A percentile compares a stretch with the other conserved stretches of the same genome.
Conservation (phyloP, 2,329 filamentous ascomycete genomes). For the Penicillium crustosum region DNA sequence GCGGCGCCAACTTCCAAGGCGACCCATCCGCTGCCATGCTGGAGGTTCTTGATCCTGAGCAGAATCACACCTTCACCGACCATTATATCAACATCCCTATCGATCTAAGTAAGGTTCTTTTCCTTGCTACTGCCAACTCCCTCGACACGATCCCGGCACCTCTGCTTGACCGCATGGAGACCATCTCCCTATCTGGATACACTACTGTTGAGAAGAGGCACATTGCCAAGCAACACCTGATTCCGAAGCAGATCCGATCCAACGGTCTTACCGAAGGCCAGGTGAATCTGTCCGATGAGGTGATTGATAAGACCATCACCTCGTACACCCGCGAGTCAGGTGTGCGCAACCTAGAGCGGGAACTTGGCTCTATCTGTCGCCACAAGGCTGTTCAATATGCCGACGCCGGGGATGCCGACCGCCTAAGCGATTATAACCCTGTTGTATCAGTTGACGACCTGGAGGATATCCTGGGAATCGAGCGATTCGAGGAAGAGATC, state of each 20-base stretch:
- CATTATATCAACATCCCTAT: constrained; percentile 96
- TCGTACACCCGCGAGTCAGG: constrained; percentile 95
- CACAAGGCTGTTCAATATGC: constrained; percentile 94
- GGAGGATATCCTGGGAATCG: constrained; percentile 86
- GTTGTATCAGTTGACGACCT: constrained; percentile 75
- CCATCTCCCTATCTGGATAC: constrained; percentile 88
- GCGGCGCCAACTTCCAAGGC: constrained; percentile 85
- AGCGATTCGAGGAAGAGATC: constrained; percentile 93
- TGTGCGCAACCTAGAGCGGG: constrained; percentile 92
- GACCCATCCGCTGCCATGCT: constrained; percentile 97
- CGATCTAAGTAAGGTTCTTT: constrained; percentile 92
- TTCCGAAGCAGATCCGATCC: constrained; percentile 89
- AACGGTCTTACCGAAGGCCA: constrained; percentile 80
- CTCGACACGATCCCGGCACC: constrained; percentile 94
- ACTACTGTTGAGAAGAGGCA: constrained; percentile 96
- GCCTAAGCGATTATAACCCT: constrained; percentile 69
- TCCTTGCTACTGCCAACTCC: constrained; percentile 94
- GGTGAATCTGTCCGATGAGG: constrained; percentile 74
- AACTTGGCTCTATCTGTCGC: constrained; percentile 91
- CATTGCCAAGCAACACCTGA: constrained; percentile 88
- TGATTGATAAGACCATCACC: constrained; percentile 93
- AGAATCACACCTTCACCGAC: constrained; percentile 92
- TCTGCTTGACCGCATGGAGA: constrained; percentile 95
- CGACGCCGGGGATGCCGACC: constrained; percentile 75
- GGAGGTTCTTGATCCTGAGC: constrained; percentile 94